A percentile compares a stretch with the other conserved stretches of the same genome.
Evolutionary conservation across 805 yeast genomes (phyloP).

Genomic region (Vanderwaltozyma verrucispora): DNA sequence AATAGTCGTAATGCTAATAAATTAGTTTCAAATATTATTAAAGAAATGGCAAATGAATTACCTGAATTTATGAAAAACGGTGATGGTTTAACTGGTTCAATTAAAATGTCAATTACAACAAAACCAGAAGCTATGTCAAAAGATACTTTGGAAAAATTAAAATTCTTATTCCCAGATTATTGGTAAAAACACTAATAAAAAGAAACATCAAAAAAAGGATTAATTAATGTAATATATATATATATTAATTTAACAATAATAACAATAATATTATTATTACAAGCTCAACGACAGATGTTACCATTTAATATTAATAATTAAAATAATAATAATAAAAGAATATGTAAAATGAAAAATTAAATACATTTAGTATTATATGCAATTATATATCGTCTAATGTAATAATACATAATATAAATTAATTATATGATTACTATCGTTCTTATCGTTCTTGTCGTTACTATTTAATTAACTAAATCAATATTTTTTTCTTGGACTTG

Average conservation of each 20-base stretch:
- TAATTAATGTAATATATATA: too few relatives aligned
- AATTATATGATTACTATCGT: too few relatives aligned
- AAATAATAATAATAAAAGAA: neutral
- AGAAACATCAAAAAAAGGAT: too few relatives aligned
- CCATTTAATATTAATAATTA: neutral
- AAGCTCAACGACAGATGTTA: too few relatives aligned
- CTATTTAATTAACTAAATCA: neutral
- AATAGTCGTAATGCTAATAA: slow-evolving; percentile 79
- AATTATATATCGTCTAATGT: too few relatives aligned
- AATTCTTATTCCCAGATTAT: slow-evolving; percentile 83
- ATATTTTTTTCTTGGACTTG: slow-evolving; percentile 20
- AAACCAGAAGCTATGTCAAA: slow-evolving; percentile 60
- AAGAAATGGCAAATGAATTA: slow-evolving; percentile 52
- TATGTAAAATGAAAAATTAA: neutral
- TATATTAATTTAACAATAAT: too few relatives aligned
- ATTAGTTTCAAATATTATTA: slow-evolving; percentile 61
- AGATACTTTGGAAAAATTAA: slow-evolving; percentile 69
- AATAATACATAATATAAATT: too few relatives aligned
- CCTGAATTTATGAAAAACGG: slow-evolving; percentile 51
- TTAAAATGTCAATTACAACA: slow-evolving; percentile 77
- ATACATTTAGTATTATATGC: too few relatives aligned
- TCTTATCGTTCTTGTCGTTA: too few relatives aligned
- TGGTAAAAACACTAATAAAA: too few relatives aligned
- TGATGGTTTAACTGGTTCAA: slow-evolving; percentile 57
- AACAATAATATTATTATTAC: too few relatives aligned